Evolutionary conservation across 257 asterid species (phyloP), one percentile per base, ranked within the genome.

Genomic region (Fraxinus anomala): DNA sequence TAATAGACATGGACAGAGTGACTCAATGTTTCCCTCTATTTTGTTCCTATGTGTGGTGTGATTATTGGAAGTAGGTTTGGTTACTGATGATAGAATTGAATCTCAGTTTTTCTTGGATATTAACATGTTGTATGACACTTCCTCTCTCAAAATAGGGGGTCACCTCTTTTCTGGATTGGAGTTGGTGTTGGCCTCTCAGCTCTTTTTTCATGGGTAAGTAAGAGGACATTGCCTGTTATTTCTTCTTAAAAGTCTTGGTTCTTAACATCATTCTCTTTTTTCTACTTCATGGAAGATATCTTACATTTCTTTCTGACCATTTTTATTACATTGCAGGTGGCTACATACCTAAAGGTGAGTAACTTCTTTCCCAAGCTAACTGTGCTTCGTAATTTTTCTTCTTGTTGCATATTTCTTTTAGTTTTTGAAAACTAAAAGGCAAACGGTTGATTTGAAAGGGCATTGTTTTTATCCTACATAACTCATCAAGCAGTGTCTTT

Each of bases 101-200:
- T 70, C 13, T 51, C 24, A 26, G 14, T 9, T 36, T 42, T 49
- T 68, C 28, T 61, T 39, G 30, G 10, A 16, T 36, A 7, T 78
- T 31, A 19, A 34, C 59, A 26, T 76, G 72, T 75, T 76, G 7
- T 39, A 68, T 77, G 23, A 85, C 75, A 31, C 9, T 75, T 76
- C 83, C 49, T 74, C 42, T 24, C 70, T 78, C 24, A 19, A 77
- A 81, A 67, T 76, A 93, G 98, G 79, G 97, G 99, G 31, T 91
- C 98, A 6, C 99, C 99, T 80, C 91, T 95, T 69, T 93, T 93
- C 82, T 95, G 99, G 99, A 84, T 95, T 81, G 99, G 98, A 72
- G 88, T 95, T 78, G 99, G 99, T 84, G 99, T 95, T 63, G 97
- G 91, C 79, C 82, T 93, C 67, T 91, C 98, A 10, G 99, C 98